A percentile compares a stretch with the other conserved stretches of the same genome.
Evolutionary conservation across 352 stramenopile species (phyloP).

Genomic region (Pythium dissimile): DNA sequence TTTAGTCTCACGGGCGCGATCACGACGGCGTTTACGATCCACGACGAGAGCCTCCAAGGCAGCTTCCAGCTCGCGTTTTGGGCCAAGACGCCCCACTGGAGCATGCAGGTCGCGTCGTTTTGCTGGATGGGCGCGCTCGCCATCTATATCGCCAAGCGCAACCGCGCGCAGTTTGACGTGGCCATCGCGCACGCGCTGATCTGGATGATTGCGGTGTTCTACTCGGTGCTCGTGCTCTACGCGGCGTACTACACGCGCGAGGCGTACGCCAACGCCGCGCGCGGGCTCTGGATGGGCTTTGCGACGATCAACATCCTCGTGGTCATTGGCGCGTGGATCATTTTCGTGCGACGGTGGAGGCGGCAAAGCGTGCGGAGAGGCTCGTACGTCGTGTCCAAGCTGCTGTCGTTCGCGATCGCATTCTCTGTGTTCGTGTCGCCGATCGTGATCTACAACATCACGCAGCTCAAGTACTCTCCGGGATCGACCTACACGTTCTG

Average conservation of each 20-base stretch:
- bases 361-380: constrained; percentile 30
- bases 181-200: constrained; percentile 73
- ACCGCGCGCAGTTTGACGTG: constrained; percentile 62
- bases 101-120: constrained; percentile 74
- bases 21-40: constrained; percentile 51
- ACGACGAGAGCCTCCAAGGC: constrained; percentile 17
- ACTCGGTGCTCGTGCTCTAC: constrained; percentile 73
- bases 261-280: constrained; percentile 41
- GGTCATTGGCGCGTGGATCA: constrained; percentile 52
- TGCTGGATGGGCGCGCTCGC: constrained; percentile 73
- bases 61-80: constrained; percentile 72
- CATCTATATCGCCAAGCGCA: constrained; percentile 64
- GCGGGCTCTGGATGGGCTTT: constrained; percentile 75
- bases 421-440: constrained; percentile 76
- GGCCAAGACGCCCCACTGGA: constrained; percentile 67
- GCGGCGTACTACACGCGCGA: constrained; percentile 51
- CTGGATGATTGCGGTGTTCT: constrained; percentile 75
- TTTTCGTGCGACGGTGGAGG: constrained; percentile 54
- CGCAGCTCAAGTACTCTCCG: constrained; percentile 35
- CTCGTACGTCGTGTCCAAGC: constrained; percentile 70
- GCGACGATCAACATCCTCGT: constrained; percentile 52
- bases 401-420: constrained; percentile 72
- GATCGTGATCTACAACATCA: constrained; percentile 61
- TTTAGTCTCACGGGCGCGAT: constrained; percentile 67
- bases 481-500: constrained; percentile 13